Evolutionary conservation across 345 rosid genomes (phyloP), one percentile per base, ranked within the genome.

Genomic region (Populus ilicifolia): DNA sequence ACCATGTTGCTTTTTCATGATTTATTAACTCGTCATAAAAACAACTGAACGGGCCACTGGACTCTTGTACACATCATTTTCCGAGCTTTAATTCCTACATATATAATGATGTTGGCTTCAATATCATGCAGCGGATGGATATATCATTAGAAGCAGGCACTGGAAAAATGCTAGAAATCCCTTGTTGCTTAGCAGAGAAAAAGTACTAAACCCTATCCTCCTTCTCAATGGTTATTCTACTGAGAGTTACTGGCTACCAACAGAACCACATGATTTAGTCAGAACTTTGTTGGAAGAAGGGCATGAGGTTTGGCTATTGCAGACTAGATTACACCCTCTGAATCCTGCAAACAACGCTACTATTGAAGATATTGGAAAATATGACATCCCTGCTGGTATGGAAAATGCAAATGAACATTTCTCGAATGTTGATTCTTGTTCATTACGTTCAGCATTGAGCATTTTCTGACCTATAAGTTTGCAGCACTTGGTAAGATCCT

Each of bases 311-410:
- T 85, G 89, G 89, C 74, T 87, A 10, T 76, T 83, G 27, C 87
- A 85, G 52, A 21, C 85, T 20, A 83, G 89, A 81, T 71, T 80
- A 73, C 85, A 87, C 67, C 79, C 73, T 27, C 65, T 7, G 36
- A 80, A 83, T 80, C 86, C 89, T 69, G 76, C 84, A 61, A 74
- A 78, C 81, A 80, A 72, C 50, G 83, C 81, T 73, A 78, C 84
- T 4, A 50, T 85, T 56, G 87, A 85, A 38, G 88, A 85, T 63
- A 81, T 83, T 68, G 85, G 77, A 38, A 85, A 80, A 78, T 85
- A 72, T 78, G 89, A 87, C 67, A 83, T 85, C 44, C 85, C 89
- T 68, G 79, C 86, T 48, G 81, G 89, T 81, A 80, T 69, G 38
- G 12, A 67, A 13, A 10, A 23, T 33, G 33, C 44, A 59, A 2